phyloP scores from a whole-genome alignment of 75 land plant species.

The Adiantum capillusveneris region DNA sequence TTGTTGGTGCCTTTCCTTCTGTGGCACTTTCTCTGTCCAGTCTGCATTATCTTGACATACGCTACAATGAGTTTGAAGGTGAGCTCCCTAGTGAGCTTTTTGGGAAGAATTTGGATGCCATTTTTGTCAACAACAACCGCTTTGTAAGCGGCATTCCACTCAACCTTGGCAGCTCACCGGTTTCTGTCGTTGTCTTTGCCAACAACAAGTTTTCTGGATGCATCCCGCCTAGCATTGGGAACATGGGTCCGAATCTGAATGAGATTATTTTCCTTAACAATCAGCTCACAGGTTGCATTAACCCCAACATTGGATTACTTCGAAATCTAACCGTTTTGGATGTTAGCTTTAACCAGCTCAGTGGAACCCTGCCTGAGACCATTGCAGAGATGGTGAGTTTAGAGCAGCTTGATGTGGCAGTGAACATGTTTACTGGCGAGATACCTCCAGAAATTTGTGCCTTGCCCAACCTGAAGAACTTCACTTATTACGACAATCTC shows the following conservation, averaged over 20 bases:
- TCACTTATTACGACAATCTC: constrained; percentile 42
- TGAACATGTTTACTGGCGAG: constrained; percentile 34
- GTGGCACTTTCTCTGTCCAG: constrained; percentile 29
- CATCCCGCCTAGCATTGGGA: constrained; percentile 27
- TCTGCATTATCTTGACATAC: constrained; percentile 39
- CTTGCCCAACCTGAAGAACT: constrained; percentile 27
- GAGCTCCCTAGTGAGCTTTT: constrained; percentile 31
- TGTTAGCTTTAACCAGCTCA: constrained; percentile 29
- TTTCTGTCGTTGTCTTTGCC: constrained; percentile 35
- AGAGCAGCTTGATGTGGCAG: constrained; percentile 45
- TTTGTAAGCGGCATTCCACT: constrained; percentile 19
- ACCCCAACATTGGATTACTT: constrained; percentile 26
- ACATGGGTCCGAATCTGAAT: constrained; percentile 12
- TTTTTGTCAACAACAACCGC: constrained; percentile 46
- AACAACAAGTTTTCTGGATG: constrained; percentile 34
- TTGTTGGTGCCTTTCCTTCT: constrained; percentile 37
- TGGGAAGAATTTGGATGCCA: constrained; percentile 22
- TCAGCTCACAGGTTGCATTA: constrained; percentile 24
- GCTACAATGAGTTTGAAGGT: constrained; percentile 43
- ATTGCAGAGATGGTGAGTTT: constrained; percentile 27
- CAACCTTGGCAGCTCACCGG: constrained; percentile 33
- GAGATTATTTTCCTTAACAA: constrained; percentile 24
- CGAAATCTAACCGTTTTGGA: constrained; percentile 36
- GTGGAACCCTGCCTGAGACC: constrained; percentile 36
- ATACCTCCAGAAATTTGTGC: constrained; percentile 50